Base-by-base conservation (phyloP, 116 monocot genomes). In the Dioscorea cayenensis region DNA sequence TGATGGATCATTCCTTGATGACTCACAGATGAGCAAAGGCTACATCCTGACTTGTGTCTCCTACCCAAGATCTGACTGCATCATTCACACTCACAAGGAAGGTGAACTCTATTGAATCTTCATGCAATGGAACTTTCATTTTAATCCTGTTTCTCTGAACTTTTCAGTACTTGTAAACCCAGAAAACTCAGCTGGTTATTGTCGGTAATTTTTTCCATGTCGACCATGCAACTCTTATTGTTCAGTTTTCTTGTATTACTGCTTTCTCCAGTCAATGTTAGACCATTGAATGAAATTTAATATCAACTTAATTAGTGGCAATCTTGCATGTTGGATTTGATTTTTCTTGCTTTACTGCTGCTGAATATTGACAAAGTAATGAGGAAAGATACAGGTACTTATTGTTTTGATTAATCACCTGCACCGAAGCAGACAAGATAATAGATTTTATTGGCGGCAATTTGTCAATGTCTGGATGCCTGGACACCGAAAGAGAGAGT, bases 1-100 rank as follows among this genome's bases (percentile, higher is more conserved):
- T 3, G 94, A 94, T 38, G 94, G 90, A 6, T 94, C 90, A 14
- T 94, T 88, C 76, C 88, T 94, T 7, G 94, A 90, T 22, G 90
- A 94, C 2, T 17, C 10, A 3, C 82, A 83, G 75, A 76, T 81
- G 60, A 80, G 51, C 11, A 67, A 84, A 6, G 94, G 94, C 1
- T 94, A 90, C 29, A 58, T 86, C 22, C 78, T 94, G 35, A 90
- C 90, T 3, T 94, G 94, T 49, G 60, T 94, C 68, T 81, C 94
- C 3, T 86, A 86, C 64, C 90, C 94, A 5, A 83, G 64, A 21
- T 64, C 79, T 2, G 94, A 94, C 63, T 90, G 90, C 18, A 82
- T 90, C 28, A 85, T 94, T 43, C 77, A 86, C 72, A 90, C 94
- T 8, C 88, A 94, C 58, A 85, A 90, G 81, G 94, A 94, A 51